phyloP scores from a whole-genome alignment of 768 basidiomycete genomes.

The Pholiota conissans region DNA sequence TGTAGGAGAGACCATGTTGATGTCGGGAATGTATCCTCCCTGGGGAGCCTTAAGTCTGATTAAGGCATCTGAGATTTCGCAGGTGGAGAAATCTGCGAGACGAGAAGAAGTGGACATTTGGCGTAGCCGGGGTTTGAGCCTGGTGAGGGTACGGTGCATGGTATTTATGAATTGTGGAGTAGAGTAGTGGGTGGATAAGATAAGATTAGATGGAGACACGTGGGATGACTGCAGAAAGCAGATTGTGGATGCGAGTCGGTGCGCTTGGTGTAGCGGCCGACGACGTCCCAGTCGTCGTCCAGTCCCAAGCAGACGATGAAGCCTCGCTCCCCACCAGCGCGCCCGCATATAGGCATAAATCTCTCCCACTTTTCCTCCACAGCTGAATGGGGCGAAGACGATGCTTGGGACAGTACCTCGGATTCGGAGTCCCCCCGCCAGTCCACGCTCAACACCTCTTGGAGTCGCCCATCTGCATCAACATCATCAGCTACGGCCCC shows the following conservation, averaged over 20 bases:
- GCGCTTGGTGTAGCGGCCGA: conserved; percentile 6
- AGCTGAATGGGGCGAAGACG: conserved; percentile 80
- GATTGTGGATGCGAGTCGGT: not conserved
- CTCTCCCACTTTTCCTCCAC: conserved; percentile 44
- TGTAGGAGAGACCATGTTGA: conserved; percentile 55
- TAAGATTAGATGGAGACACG: conserved; percentile 24
- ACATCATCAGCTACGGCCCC: conserved; percentile 41
- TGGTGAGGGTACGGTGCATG: conserved; percentile 19
- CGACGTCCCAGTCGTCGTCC: not conserved
- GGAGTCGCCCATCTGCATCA: conserved; percentile 36
- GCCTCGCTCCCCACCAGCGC: conserved; percentile 68
- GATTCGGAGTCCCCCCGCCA: conserved; percentile 72
- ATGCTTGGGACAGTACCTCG: conserved; percentile 83
- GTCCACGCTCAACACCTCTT: conserved; percentile 47
- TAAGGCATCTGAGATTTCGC: conserved; percentile 89
- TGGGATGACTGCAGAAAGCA: conserved; percentile 3
- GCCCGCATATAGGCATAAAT: conserved; percentile 70
- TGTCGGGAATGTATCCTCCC: conserved; percentile 83
- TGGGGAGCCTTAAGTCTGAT: conserved; percentile 71
- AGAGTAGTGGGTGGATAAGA: conserved; percentile 5
- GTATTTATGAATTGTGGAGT: not conserved
- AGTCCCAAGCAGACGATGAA: conserved; percentile 33
- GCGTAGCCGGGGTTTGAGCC: conserved; percentile 12
- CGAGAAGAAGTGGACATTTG: conserved; percentile 19
- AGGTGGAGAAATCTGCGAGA: conserved; percentile 57